phyloP scores from a whole-genome alignment of 2,329 filamentous ascomycete species.

The Dactylellina haptotyla region DNA sequence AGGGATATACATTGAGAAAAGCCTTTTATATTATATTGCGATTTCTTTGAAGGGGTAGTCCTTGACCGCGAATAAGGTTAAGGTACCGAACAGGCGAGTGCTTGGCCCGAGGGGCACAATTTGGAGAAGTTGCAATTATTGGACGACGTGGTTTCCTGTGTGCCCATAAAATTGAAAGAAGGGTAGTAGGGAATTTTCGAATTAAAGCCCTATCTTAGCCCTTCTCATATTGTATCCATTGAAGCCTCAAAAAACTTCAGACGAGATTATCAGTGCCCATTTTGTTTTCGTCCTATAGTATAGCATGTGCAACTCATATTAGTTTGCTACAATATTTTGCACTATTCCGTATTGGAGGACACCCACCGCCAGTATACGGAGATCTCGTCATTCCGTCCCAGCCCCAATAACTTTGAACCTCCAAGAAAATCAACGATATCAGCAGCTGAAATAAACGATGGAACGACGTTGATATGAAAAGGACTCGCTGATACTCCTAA shows the following conservation, averaged over 20 bases:
- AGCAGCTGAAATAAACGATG: too few species aligned
- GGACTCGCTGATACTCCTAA: too few species aligned
- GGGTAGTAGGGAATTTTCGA: slow-evolving; percentile 3
- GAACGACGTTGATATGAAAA: too few species aligned
- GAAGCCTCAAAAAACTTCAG: neutral
- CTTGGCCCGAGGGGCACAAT: slow-evolving; percentile 14
- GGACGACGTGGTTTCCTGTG: slow-evolving; percentile 8
- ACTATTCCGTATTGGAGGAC: too few species aligned
- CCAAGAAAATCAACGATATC: too few species aligned
- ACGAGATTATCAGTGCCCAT: neutral
- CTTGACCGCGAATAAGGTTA: slow-evolving; percentile 46
- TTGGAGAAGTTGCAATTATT: slow-evolving; percentile 27
- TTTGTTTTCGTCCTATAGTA: too few species aligned
- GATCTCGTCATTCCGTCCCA: too few species aligned
- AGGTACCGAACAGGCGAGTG: slow-evolving; percentile 28
- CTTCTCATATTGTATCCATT: slow-evolving; percentile 1
- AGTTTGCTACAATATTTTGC: too few species aligned
- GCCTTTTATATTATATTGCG: neutral
- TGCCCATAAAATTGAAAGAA: slow-evolving; percentile 20
- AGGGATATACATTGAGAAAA: slow-evolving; percentile 20
- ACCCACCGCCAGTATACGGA: too few species aligned
- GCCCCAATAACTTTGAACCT: too few species aligned
- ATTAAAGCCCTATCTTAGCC: slow-evolving; percentile 10
- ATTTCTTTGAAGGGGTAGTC: neutral
- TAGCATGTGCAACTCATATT: too few species aligned